Base-by-base conservation (phyloP, 257 asterid species). In the Datura wrightii region DNA sequence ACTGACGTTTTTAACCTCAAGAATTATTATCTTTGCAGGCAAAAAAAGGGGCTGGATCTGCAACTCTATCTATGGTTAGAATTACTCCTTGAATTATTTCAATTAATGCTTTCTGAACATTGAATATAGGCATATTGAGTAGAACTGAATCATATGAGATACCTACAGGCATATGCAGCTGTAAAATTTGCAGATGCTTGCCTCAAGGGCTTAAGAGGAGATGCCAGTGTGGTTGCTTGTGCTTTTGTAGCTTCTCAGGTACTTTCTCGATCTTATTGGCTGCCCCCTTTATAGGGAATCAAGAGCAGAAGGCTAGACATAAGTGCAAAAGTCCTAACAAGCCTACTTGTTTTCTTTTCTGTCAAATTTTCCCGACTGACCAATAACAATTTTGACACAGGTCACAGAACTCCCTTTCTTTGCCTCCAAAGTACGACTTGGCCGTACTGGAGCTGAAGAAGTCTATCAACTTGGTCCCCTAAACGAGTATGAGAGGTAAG, bases 11-110 rank as follows among this genome's bases (percentile, higher is more conserved):
- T 15, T 76, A 54, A 34, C 31, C 58, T 76, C 14, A 76, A 52
- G 24, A 52, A 2, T 31, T 85, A 52, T 79, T 86, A 54, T 80
- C 37, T 84, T 88, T 85, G 63, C 95, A 97, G 99, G 99, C 98
- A 44, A 97, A 97, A 89, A 97, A 98, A 24, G 98, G 99, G 72
- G 91, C 99, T 31, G 99, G 99, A 89, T 95, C 99, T 70, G 99
- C 99, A 48, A 97, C 99, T 87, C 94, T 97, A 84, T 97, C 98
- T 10, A 97, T 94, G 98, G 99, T 94, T 81, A 58, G 90, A 74
- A 85, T 80, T 87, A 69, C 31, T 54, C 18, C 55, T 60, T 39
- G 59, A 44, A 42, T 15, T 66, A 16, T 56, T 67, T 67, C 34
- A 52, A 15, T 50, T 66, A 1, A 10, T 83, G 31, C 31, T 52